phyloP scores from a whole-genome alignment of 2,329 filamentous ascomycete species.

The Diaporthe batatas region DNA sequence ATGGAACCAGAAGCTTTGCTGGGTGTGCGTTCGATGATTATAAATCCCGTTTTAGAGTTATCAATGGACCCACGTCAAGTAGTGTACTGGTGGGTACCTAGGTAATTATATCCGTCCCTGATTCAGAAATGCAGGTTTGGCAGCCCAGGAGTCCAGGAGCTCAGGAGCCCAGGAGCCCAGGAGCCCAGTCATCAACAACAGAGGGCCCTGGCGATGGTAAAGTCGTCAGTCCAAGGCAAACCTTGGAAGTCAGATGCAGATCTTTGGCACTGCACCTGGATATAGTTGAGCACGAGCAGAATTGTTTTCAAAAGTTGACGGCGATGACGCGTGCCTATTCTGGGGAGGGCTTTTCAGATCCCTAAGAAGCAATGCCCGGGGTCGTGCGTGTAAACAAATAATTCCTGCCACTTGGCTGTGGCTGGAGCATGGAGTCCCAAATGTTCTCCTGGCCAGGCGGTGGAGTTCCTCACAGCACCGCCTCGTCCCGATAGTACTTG shows the following conservation, averaged over 20 bases:
- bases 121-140: background rate
- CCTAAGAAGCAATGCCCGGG: too few species aligned
- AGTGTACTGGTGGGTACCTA: background rate
- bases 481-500: background rate
- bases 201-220: background rate
- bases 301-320: accelerated
- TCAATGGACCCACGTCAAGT: background rate
- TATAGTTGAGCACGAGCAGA: background rate
- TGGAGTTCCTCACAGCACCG: too few species aligned
- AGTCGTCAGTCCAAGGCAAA: background rate
- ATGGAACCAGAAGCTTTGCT: background rate
- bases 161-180: too few species aligned
- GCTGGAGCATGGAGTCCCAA: background rate
- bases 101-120: background rate
- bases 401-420: background rate
- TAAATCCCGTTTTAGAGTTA: background rate
- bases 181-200: background rate
- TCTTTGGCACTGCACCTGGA: background rate
- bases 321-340: background rate
- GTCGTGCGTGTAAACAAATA: too few species aligned
- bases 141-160: too few species aligned
- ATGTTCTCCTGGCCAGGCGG: too few species aligned
- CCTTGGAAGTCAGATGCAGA: accelerated
- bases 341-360: background rate
- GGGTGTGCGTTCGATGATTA: background rate